Conservation (phyloP, 2,329 filamentous ascomycete species). For the Fusarium lyarnte region DNA sequence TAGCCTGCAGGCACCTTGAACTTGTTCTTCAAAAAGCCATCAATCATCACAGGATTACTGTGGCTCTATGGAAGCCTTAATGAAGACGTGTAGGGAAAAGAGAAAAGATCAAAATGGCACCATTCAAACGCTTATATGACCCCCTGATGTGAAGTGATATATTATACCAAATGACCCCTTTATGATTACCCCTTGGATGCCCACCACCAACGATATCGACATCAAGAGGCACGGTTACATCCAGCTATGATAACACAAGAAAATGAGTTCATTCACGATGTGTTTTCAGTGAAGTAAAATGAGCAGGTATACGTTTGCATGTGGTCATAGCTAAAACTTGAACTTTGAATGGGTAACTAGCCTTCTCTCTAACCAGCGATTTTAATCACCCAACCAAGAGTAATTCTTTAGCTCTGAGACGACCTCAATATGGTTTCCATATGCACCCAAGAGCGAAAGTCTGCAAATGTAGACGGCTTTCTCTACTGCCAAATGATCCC, state of each 20-base stretch:
- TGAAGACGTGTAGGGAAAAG: background rate
- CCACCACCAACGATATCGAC: background rate
- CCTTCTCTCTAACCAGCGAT: background rate
- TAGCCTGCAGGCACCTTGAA: background rate
- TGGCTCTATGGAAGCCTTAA: background rate
- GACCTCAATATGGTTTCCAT: background rate
- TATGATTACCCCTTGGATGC: background rate
- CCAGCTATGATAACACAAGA: background rate
- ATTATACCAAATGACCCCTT: background rate
- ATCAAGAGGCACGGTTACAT: background rate
- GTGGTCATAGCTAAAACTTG: background rate
- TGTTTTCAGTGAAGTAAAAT: background rate
- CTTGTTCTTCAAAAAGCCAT: background rate
- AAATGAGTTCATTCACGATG: background rate
- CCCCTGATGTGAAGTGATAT: background rate
- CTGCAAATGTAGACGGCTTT: background rate
- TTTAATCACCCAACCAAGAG: background rate
- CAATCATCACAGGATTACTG: no score
- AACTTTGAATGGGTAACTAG: background rate
- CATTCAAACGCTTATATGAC: background rate
- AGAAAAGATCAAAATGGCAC: accelerated
- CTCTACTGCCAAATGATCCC: background rate
- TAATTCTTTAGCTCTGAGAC: background rate
- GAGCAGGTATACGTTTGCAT: background rate
- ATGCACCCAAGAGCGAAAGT: background rate